Conservation (phyloP, 495 filamentous ascomycete genomes). For the Aspergillus funiculosus region DNA sequence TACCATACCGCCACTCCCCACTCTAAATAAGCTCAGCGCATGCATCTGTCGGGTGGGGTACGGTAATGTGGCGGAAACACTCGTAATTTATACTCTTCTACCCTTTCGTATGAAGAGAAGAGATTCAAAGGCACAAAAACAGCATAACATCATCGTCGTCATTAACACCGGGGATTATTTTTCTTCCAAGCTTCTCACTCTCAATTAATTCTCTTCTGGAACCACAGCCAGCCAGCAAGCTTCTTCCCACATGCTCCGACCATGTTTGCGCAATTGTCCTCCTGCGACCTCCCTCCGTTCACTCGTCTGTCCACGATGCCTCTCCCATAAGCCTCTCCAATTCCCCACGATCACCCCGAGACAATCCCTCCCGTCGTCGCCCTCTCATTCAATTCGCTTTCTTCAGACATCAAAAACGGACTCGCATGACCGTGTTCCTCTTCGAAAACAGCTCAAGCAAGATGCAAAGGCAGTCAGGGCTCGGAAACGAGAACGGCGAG, state of each 20-base stretch:
- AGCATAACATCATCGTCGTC: neutral
- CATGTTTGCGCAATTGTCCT: slow-evolving; percentile 28
- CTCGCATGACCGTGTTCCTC: slow-evolving; percentile 41
- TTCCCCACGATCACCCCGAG: neutral
- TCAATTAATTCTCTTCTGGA: neutral
- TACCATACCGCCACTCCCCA: neutral
- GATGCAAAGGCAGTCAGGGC: slow-evolving; percentile 51
- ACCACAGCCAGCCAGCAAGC: too few relatives aligned
- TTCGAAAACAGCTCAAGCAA: slow-evolving; percentile 72
- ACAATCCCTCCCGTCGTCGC: slow-evolving; percentile 4
- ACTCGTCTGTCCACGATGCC: slow-evolving; percentile 20
- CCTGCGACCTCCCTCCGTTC: slow-evolving; percentile 29
- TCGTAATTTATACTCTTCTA: slow-evolving; percentile 5
- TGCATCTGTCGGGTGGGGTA: neutral
- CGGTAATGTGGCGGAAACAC: neutral
- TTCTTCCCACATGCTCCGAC: slow-evolving; percentile 29
- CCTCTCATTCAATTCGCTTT: slow-evolving; percentile 16
- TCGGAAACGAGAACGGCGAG: slow-evolving; percentile 33
- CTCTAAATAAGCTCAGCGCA: neutral
- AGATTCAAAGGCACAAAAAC: neutral
- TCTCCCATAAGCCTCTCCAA: neutral
- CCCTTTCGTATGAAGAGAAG: too few relatives aligned
- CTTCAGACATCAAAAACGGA: slow-evolving; percentile 23
- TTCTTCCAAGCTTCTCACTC: neutral
- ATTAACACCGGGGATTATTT: too few relatives aligned